Conservation (phyloP, 257 asterid genomes). For the Penstemon newberryi region DNA sequence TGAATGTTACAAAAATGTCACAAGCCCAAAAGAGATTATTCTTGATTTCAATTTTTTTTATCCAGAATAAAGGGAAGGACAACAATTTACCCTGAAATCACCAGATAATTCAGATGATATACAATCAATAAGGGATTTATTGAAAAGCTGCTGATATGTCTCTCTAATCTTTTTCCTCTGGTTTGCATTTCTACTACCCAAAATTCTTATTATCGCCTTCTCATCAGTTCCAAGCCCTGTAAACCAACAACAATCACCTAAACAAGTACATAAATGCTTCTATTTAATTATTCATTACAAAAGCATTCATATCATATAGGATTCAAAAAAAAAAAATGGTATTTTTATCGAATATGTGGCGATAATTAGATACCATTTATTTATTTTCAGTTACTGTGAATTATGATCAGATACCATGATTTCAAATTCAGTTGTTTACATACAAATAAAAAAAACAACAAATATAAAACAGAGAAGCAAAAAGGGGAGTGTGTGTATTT, state of each 20-base stretch:
- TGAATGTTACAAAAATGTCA: too few species aligned
- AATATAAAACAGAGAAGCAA: background rate
- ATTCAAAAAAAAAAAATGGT: too few species aligned
- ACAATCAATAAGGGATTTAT: constrained; percentile 51
- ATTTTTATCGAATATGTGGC: too few species aligned
- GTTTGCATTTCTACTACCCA: constrained; percentile 60
- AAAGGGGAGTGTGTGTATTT: too few species aligned
- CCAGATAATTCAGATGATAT: constrained; percentile 66
- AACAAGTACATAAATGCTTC: constrained; percentile 8
- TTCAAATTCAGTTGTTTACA: background rate
- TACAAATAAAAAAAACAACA: background rate
- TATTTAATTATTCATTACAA: constrained; percentile 2
- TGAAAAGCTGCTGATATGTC: constrained; percentile 55
- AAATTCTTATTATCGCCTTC: constrained; percentile 55
- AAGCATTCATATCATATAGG: background rate
- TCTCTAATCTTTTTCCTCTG: constrained; percentile 70
- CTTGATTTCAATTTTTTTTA: background rate
- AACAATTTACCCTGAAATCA: constrained; percentile 60
- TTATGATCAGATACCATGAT: too few species aligned
- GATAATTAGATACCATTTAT: too few species aligned
- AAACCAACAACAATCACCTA: constrained; percentile 28
- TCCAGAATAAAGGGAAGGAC: background rate
- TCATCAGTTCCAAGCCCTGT: constrained; percentile 77
- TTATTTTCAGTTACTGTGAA: too few species aligned
- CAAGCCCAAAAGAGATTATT: background rate